A percentile compares a stretch with the other conserved stretches of the same genome.
These are phyloP conservation scores for Phellopilus nigrolimitatus DNA, from an alignment of 1,284 basidiomycete species.

Conservation along the genomic window DNA sequence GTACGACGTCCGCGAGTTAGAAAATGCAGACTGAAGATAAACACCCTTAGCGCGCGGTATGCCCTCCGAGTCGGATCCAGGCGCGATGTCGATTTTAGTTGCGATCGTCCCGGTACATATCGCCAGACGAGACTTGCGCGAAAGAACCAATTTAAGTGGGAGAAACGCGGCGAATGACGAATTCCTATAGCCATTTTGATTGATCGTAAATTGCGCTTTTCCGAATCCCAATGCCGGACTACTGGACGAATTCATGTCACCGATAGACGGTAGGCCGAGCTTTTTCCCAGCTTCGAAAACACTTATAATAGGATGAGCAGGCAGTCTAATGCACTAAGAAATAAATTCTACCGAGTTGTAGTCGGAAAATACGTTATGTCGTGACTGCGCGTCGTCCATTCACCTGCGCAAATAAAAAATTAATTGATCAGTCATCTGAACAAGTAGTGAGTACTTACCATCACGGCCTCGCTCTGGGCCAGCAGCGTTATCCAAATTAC, in stretches of 20 bases:
- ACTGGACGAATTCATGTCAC: constrained; percentile 28
- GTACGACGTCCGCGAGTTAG: constrained; percentile 8
- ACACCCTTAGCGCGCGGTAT: constrained; percentile 16
- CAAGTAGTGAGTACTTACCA: constrained; percentile 17
- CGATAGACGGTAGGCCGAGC: constrained; percentile 25
- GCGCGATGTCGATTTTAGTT: constrained; percentile 22
- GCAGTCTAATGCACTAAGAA: too few relatives aligned
- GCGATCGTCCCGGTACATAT: constrained; percentile 29
- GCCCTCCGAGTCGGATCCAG: constrained; percentile 17
- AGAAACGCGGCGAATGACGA: constrained; percentile 30
- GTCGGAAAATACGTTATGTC: constrained; percentile 20
- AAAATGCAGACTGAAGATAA: constrained; percentile 17
- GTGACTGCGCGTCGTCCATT: constrained; percentile 21
- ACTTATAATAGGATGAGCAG: constrained; percentile 8
- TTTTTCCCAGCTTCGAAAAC: constrained; percentile 20
- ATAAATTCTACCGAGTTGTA: constrained; percentile 19
- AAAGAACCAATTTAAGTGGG: constrained; percentile 22
- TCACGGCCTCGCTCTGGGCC: constrained; percentile 20
- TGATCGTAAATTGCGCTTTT: constrained; percentile 26
- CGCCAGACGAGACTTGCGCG: constrained; percentile 23
- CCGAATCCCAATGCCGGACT: constrained; percentile 25
- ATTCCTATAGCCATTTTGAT: constrained; percentile 24
- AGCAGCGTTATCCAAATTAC: constrained; percentile 12
- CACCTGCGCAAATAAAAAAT: constrained; percentile 24
- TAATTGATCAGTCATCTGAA: not conserved